Evolutionary conservation across 352 stramenopile species (phyloP), one percentile per base, ranked within the genome.

Genomic region (Phytophthora rubi): DNA sequence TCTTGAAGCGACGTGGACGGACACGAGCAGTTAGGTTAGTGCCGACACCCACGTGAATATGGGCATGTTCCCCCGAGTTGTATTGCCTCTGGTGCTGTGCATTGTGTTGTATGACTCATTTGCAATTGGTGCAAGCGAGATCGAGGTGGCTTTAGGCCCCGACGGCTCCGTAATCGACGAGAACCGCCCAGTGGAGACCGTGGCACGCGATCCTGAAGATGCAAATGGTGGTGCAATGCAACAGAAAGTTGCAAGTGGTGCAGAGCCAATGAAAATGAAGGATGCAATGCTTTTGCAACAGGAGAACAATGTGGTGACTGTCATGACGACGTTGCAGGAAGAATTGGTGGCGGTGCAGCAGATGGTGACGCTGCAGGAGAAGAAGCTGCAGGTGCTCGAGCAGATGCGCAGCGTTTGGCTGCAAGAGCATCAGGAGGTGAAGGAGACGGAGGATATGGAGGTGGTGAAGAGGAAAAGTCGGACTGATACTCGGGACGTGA

Each of bases 321-420:
- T 59, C 7, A 45, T 76, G 26, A 63, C 55, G 8, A 62, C 57
- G n/a, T 53, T 86, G 26, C 51, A 68, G 16, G 58, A 70, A 8
- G 75, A 87, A 37, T 53, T 87, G 23, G 56, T 57, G 23, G 59
- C 44, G 9, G 44, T 85, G n/a, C 71, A 87, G 12, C 44, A 72
- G 35, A 80, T 87, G 68, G 67, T 87, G n/a, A 62, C 64, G 12
- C 44, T 87, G 4, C 79, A 87, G 42, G 64, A 76, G 32, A 71
- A 73, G 55, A 87, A 85, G 53, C 69, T 87, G 33, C 59, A 66
- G 13, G 32, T 81, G 26, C 61, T 87, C 6, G 47, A 64, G 37
- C 61, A 71, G 30, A 70, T 87, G 30, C 75, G 79, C 13, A 33
- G 5, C 0, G 16, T 33, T 10, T 61, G 48, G 37, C 4, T 79